Conservation (phyloP, 2,329 filamentous ascomycete species). For the Drechslerella stenobrocha region DNA sequence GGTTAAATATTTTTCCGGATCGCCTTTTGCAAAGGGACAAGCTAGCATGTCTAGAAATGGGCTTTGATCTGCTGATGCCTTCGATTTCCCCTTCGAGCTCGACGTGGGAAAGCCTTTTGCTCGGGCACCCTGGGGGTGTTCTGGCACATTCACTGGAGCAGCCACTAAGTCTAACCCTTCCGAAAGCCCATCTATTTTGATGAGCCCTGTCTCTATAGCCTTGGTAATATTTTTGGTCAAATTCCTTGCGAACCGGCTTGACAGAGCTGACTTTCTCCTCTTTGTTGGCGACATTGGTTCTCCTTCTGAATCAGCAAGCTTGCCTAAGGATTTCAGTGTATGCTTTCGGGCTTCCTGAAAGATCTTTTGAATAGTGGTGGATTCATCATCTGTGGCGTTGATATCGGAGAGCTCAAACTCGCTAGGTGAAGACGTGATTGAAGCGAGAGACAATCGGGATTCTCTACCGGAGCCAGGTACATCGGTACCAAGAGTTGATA, state of each 20-base stretch:
- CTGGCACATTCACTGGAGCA: background rate
- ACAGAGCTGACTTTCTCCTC: constrained; percentile 28
- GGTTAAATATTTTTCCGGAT: constrained; percentile 40
- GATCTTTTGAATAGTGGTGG: constrained; percentile 26
- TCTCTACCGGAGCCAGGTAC: constrained; percentile 24
- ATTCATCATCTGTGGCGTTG: constrained; percentile 30
- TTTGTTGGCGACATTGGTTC: constrained; percentile 32
- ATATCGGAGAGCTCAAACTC: constrained; percentile 40
- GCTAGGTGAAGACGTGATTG: constrained; percentile 31
- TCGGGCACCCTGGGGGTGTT: background rate
- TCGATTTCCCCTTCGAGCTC: constrained; percentile 13
- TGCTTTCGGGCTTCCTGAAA: constrained; percentile 31
- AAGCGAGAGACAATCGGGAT: constrained; percentile 31
- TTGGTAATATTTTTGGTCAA: constrained; percentile 35
- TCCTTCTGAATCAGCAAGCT: background rate
- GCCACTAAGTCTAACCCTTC: constrained; percentile 14
- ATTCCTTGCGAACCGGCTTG: constrained; percentile 30
- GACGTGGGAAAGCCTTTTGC: constrained; percentile 9
- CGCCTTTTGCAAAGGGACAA: constrained; percentile 39
- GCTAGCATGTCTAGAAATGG: constrained; percentile 41
- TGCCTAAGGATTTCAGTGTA: constrained; percentile 5
- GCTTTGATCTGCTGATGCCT: constrained; percentile 28
- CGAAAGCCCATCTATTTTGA: constrained; percentile 42
- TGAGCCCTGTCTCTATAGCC: constrained; percentile 30
- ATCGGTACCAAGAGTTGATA: constrained; percentile 26